Base-by-base conservation (phyloP, 1,284 basidiomycete species). In the Hymenochaete sp. region DNA sequence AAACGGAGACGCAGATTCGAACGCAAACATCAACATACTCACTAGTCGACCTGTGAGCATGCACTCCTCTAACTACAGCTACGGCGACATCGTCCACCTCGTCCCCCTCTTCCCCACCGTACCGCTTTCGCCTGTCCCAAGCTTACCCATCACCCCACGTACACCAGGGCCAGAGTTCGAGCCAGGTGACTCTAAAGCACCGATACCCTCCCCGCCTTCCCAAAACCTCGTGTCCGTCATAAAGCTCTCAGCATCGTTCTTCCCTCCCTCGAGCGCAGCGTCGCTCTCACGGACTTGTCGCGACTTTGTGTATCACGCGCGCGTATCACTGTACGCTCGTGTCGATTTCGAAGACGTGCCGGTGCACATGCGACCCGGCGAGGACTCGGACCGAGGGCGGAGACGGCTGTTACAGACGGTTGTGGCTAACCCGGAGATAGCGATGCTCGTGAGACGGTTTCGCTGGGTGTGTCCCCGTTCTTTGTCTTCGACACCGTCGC, bases 381-480 rank as follows among this genome's bases (percentile, higher is more conserved):
- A 21, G 8, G 47, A 49, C 6, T 21, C 35, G n/a, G 42, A 44
- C 19, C 27, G 25, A n/a, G 31, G 41, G 21, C 31, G 35, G 10
- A 39, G 37, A 44, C 13, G 42, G 16, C 4, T 48, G n/a, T 29
- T 48, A 16, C 36, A 32, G 24, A 44, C 42, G 16, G 25, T 48
- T 9, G 36, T 25, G 11, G 29, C 24, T 19, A 43, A 44, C 27
- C 5, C 35, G 10, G 47, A 40, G 16, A 27, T 44, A 22, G 35
- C 29, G 7, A 19, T n/a, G 13, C 16, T 26, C 25, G 42, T 48
- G 7, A 47, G 26, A 33, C 36, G 40, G 9, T 16, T 47, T 8
- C 38, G 45, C 22, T 47, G 45, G 45, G 32, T 42, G 10, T 47
- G 45, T 26, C n/a, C n/a, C n/a, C n/a, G n/a, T n/a, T n/a, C n/a